Conservation (phyloP, 1,284 basidiomycete species). For the Entoloma clypeatum region DNA sequence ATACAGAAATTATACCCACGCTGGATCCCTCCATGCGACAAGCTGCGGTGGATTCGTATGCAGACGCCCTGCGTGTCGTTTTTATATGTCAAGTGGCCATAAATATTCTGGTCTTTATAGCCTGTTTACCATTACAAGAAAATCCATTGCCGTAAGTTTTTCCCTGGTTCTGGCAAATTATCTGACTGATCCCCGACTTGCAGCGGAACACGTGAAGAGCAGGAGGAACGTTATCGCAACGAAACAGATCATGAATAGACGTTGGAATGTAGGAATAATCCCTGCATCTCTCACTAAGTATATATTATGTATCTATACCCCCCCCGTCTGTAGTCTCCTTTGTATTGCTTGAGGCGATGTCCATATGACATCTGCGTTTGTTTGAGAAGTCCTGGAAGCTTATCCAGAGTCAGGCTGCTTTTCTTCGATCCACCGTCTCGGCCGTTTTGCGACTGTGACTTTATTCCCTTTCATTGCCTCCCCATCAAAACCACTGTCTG, state of each 20-base stretch:
- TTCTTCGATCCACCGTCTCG: constrained; percentile 81
- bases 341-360: neutral
- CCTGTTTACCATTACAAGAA: constrained; percentile 72
- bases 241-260: constrained; percentile 26
- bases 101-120: constrained; percentile 58
- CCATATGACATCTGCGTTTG: neutral
- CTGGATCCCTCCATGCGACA: constrained; percentile 59
- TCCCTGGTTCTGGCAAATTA: neutral
- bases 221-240: constrained; percentile 50
- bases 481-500: constrained; percentile 43
- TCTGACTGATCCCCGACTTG: constrained; percentile 1
- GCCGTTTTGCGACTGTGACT: constrained; percentile 55
- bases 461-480: constrained; percentile 24
- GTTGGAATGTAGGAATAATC: constrained; percentile 21
- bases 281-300: constrained; percentile 19
- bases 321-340: neutral
- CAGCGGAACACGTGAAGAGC: constrained; percentile 62
- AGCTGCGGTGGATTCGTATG: constrained; percentile 81
- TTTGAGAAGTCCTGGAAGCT: constrained; percentile 2
- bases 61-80: constrained; percentile 77
- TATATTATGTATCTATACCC: neutral
- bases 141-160: constrained; percentile 63
- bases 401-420: constrained; percentile 39
- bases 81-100: constrained; percentile 76
- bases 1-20: constrained; percentile 72